Percentiles rank a stretch among this genome's conserved stretches.
phyloP scores from a whole-genome alignment of 2,329 filamentous ascomycete genomes.

The Colletotrichum liriopes region DNA sequence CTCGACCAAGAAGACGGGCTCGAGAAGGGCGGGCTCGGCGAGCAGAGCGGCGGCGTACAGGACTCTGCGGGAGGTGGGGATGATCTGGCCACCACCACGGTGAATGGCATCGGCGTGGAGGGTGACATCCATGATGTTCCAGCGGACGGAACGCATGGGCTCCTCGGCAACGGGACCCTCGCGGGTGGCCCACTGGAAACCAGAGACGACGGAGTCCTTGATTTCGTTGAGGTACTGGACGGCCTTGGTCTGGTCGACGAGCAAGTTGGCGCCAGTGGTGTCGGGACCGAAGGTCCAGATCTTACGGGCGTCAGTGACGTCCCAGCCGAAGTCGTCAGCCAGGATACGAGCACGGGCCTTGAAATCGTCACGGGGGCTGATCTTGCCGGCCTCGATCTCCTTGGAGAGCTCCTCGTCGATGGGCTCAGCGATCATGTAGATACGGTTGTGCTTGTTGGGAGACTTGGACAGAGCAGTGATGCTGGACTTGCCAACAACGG shows the following conservation, averaged over 20 bases:
- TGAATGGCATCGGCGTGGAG: conserved; percentile 99
- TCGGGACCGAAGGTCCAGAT: conserved; percentile 99
- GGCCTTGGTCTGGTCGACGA: conserved; percentile 99
- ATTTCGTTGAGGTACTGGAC: conserved; percentile 99
- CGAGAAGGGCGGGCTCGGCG: conserved; percentile 90
- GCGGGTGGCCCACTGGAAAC: conserved; percentile 99
- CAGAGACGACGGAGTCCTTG: conserved; percentile 99
- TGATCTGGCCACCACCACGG: conserved; percentile 99
- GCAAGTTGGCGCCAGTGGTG: conserved; percentile 96
- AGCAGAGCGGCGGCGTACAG: conserved; percentile 94
- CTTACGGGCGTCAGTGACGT: conserved; percentile 99
- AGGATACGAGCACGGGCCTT: conserved; percentile 97
- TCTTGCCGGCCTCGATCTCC: conserved; percentile 93
- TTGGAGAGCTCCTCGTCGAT: conserved; percentile 91
- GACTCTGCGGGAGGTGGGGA: conserved; percentile 97
- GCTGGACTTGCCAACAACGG: conserved; percentile 85
- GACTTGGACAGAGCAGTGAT: conserved; percentile 99
- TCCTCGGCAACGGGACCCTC: conserved; percentile 99
- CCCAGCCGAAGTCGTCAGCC: conserved; percentile 98
- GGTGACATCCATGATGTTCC: conserved; percentile 99
- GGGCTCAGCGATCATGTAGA: conserved; percentile 95
- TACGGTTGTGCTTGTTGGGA: conserved; percentile 99
- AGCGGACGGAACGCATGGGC: conserved; percentile 96
- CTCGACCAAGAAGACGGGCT: conserved; percentile 99
- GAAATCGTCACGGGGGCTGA: conserved; percentile 97